phyloP scores from a whole-genome alignment of 495 filamentous ascomycete genomes.

The Lentithecium fluviatile region DNA sequence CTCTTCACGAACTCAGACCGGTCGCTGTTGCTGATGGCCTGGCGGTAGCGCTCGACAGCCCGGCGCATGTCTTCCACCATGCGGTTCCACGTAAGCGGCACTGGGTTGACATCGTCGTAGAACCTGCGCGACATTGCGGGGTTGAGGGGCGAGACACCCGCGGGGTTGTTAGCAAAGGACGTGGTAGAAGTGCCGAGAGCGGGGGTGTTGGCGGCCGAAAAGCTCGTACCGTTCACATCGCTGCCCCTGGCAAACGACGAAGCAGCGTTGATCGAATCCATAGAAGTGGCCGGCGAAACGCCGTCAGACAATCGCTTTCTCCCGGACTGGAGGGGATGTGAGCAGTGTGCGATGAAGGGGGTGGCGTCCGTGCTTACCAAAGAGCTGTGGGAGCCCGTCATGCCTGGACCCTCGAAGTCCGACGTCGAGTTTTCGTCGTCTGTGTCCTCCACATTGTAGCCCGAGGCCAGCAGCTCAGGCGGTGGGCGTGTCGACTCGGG shows the following conservation, averaged over 20 bases:
- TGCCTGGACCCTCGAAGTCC: slow-evolving; percentile 69
- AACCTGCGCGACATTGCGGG: slow-evolving; percentile 73
- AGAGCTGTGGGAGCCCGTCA: slow-evolving; percentile 60
- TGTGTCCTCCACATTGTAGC: slow-evolving; percentile 58
- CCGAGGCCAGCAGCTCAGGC: slow-evolving; percentile 86
- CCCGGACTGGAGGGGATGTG: slow-evolving; percentile 7
- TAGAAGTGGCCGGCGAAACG: slow-evolving; percentile 84
- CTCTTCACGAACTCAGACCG: slow-evolving; percentile 86
- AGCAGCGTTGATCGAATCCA: slow-evolving; percentile 75
- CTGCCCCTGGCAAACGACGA: slow-evolving; percentile 49
- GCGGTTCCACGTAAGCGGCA: slow-evolving; percentile 80
- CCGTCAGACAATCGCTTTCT: slow-evolving; percentile 62
- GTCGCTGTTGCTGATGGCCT: slow-evolving; percentile 74
- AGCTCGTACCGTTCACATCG: slow-evolving; percentile 51
- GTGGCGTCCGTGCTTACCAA: slow-evolving; percentile 49
- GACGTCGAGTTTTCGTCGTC: slow-evolving; percentile 90
- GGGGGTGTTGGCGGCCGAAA: slow-evolving; percentile 51
- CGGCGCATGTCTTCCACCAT: slow-evolving; percentile 87
- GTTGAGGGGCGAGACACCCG: slow-evolving; percentile 52
- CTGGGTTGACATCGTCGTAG: slow-evolving; percentile 74
- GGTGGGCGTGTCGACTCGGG: slow-evolving; percentile 89
- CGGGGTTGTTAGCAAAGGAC: slow-evolving; percentile 61
- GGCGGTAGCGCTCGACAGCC: slow-evolving; percentile 81
- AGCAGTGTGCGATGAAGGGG: background rate
- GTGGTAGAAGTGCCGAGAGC: slow-evolving; percentile 64